phyloP scores from a whole-genome alignment of 768 basidiomycete genomes.

The Phanerodontia chrysosporium region DNA sequence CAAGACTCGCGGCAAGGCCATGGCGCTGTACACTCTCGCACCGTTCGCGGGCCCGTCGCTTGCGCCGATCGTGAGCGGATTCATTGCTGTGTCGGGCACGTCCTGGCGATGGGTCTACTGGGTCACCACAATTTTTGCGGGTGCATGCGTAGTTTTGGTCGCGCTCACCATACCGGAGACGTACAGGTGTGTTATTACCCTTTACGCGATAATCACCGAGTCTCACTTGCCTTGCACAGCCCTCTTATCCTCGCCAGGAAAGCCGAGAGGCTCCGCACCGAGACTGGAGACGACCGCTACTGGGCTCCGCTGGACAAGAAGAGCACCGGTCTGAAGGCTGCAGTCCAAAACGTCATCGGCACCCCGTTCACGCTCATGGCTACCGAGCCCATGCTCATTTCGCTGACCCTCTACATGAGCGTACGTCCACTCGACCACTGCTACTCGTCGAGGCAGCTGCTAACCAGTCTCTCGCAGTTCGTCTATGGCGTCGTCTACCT shows the following conservation, averaged over 20 bases:
- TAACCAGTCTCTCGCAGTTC: constrained; percentile 34
- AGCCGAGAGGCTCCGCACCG: constrained; percentile 45
- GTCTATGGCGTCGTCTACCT: constrained; percentile 61
- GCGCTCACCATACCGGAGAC: constrained; percentile 67
- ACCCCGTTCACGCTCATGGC: constrained; percentile 63
- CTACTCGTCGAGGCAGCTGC: not conserved
- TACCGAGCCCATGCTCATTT: constrained; percentile 61
- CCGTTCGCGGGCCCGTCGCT: constrained; percentile 62
- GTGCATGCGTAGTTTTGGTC: constrained; percentile 43
- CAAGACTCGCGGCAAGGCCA: constrained; percentile 55
- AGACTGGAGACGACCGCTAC: constrained; percentile 49
- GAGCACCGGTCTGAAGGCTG: constrained; percentile 36
- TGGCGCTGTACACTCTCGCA: constrained; percentile 45
- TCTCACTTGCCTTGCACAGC: constrained; percentile 23
- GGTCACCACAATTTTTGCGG: constrained; percentile 55
- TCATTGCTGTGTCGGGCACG: constrained; percentile 32
- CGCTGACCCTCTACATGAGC: constrained; percentile 57
- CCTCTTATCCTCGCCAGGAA: constrained; percentile 52
- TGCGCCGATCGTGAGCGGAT: constrained; percentile 29
- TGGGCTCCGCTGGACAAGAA: constrained; percentile 49
- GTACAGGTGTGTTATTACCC: constrained; percentile 39
- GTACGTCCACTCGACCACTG: constrained; percentile 29
- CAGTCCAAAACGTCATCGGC: constrained; percentile 43
- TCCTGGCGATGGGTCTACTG: constrained; percentile 71
- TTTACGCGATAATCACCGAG: not conserved